Conservation (phyloP, 306 rosid species). For the Fragaria nilgerrensis region DNA sequence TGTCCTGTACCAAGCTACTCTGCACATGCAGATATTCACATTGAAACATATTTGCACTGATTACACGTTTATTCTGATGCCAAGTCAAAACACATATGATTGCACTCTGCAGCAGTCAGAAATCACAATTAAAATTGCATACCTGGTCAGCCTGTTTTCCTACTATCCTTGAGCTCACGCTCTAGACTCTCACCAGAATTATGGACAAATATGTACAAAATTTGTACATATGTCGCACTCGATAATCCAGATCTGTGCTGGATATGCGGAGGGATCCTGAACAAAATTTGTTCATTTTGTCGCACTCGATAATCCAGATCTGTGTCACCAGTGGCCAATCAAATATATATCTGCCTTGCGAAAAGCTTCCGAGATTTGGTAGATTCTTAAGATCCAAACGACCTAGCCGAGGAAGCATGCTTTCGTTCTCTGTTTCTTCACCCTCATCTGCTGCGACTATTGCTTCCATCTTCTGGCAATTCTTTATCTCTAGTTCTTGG, state of each 20-base stretch:
- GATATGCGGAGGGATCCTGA: neutral
- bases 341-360: neutral
- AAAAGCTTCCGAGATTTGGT: neutral
- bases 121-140: neutral
- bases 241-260: accelerated
- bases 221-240: neutral
- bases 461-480: neutral
- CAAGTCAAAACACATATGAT: neutral
- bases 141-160: neutral
- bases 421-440: neutral
- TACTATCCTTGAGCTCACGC: neutral
- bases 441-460: neutral
- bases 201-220: neutral
- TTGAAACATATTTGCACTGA: neutral
- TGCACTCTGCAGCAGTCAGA: neutral
- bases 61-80: neutral
- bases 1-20: neutral
- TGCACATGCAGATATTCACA: neutral
- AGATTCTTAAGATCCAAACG: neutral
- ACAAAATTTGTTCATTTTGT: neutral
- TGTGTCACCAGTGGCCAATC: neutral
- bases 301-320: neutral
- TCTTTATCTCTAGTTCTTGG: neutral
- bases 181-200: neutral
- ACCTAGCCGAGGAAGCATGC: neutral